Conservation (phyloP, 768 basidiomycete genomes). For the Coprinopsis strossmayeri region DNA sequence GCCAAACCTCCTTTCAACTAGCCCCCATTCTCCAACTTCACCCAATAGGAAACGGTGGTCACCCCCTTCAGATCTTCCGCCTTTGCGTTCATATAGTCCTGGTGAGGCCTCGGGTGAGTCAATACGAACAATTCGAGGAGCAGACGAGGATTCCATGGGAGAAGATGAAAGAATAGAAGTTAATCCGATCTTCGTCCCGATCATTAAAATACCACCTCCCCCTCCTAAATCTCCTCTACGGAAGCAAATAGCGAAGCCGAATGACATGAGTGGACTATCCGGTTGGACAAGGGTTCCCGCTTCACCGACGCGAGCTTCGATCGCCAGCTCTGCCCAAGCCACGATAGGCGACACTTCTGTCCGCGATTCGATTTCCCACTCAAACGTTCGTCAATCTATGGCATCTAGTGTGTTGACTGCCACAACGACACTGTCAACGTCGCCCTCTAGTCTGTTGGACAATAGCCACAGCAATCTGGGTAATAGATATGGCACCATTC, state of each 20-base stretch:
- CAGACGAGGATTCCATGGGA: slow-evolving; percentile 15
- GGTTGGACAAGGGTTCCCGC: slow-evolving; percentile 24
- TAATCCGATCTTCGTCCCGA: slow-evolving; percentile 33
- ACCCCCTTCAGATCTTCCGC: slow-evolving; percentile 43
- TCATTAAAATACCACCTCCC: slow-evolving; percentile 27
- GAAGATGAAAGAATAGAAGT: slow-evolving; percentile 21
- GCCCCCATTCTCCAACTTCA: slow-evolving; percentile 34
- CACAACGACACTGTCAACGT: slow-evolving; percentile 36
- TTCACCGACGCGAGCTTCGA: slow-evolving; percentile 23
- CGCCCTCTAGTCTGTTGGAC: slow-evolving; percentile 61
- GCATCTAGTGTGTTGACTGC: slow-evolving; percentile 52
- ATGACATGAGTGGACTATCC: slow-evolving; percentile 25
- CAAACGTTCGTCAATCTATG: slow-evolving; percentile 47
- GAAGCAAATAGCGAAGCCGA: slow-evolving; percentile 22
- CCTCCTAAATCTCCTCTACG: slow-evolving; percentile 49
- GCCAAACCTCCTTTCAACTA: slow-evolving; percentile 42
- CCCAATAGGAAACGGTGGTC: slow-evolving; percentile 40
- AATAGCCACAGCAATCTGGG: slow-evolving; percentile 29
- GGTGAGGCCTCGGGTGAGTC: slow-evolving; percentile 27
- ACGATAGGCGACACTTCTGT: slow-evolving; percentile 16
- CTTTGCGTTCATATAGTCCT: slow-evolving; percentile 52
- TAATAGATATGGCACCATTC: slow-evolving; percentile 71
- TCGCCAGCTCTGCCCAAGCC: slow-evolving; percentile 30
- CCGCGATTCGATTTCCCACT: slow-evolving; percentile 29
- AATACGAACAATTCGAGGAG: slow-evolving; percentile 9